These are phyloP conservation scores for Mucor lusitanicus DNA, from an alignment of 371 early-diverging fungal genomes.

Conservation along the genomic window DNA sequence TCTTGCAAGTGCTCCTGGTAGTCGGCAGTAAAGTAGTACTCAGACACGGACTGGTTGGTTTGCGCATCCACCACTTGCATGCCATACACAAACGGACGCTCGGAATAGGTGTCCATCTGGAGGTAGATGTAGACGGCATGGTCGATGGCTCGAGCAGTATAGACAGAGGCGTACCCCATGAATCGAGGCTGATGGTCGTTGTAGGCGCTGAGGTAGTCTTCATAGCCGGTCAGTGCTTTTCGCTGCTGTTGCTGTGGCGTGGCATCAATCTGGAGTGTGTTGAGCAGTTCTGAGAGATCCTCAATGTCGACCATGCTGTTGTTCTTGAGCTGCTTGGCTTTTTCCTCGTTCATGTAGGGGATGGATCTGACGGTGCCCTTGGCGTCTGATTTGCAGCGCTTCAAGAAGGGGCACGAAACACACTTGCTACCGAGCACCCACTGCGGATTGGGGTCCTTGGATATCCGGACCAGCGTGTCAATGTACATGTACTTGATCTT, in stretches of 20 bases:
- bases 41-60: not conserved
- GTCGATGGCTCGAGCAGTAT: constrained; percentile 18
- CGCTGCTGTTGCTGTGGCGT: not conserved
- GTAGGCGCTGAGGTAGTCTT: constrained; percentile 27
- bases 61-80: not conserved
- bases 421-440: constrained; percentile 53
- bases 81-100: constrained; percentile 29
- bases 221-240: not conserved
- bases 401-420: constrained; percentile 39
- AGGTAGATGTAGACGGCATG: constrained; percentile 33
- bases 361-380: constrained; percentile 33
- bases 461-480: constrained; percentile 32
- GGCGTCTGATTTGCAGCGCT: constrained; percentile 42
- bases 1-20: constrained; percentile 1
- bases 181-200: constrained; percentile 30
- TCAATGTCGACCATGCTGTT: constrained; percentile 41
- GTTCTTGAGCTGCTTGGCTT: constrained; percentile 20
- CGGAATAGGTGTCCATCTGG: constrained; percentile 26
- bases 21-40: not conserved
- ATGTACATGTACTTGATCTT: constrained; percentile 45
- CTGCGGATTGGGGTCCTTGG: constrained; percentile 25
- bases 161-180: constrained; percentile 29
- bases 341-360: constrained; percentile 34
- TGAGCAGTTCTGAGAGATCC: constrained; percentile 31
- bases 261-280: constrained; percentile 7